Base-by-base conservation (phyloP, 2,329 filamentous ascomycete species). In the Lecanosticta acicola region DNA sequence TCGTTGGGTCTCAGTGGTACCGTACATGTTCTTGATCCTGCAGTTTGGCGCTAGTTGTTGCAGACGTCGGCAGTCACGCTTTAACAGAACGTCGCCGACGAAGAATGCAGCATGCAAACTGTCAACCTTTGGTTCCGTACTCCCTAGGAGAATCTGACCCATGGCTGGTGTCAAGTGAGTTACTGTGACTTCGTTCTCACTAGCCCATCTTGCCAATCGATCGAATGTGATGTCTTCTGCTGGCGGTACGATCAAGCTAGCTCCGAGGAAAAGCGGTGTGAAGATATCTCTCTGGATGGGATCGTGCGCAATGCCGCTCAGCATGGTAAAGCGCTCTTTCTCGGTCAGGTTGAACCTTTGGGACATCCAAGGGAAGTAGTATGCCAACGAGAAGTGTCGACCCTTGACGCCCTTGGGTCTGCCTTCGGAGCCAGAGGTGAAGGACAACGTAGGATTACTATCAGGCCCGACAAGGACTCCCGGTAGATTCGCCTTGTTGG, bases 291-390 rank as follows among this genome's bases (percentile, higher is more conserved):
- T 65, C 55, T 76, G 80, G 64, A 72, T 83, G 53, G 68, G 81
- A 68, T 64, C 73, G 63, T 93, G 85, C 2, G 86, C 85, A 58
- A 96, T 94, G 38, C 90, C 90, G 39, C 79, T 85, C 5, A 96
- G 75, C 72, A 90, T 83, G 2, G 89, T 88, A 62, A 94, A 96
- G 53, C 77, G 79, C 63, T 83, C 83, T 34, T 87, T 76, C 7
- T 81, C 75, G 1, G 80, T 83, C 39, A 94, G 74, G 39, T 80
- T 74, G 66, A 97, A 97, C 2, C 74, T 80, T 68, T 93, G 71
- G 0, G 87, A 81, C 91, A 97, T 97, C 90, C 89, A 97, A 16
- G 83, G 81, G 62, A 91, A 94, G 70, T 95, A 97, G 59, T 85
- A 83, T 1, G 88, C 79, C 50, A 97, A 72, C 41, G 81, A 85